Evolutionary conservation across 805 yeast species (phyloP).

Genomic region (Ogataea trehalophila): DNA sequence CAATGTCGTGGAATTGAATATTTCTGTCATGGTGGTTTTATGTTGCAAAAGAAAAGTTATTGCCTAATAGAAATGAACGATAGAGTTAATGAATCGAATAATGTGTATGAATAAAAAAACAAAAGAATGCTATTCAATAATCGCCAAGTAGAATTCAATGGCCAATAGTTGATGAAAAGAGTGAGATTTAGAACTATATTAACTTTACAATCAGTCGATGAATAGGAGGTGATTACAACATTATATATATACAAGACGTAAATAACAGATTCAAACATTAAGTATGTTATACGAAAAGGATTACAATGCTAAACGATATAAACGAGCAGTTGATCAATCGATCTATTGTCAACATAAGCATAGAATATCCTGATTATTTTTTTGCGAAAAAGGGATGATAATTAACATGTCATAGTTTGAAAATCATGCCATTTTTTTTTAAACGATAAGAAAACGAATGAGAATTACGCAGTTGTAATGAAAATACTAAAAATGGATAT

Average conservation of each 20-base stretch:
- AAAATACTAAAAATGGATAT: no score
- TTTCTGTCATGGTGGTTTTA: slow-evolving; percentile 24
- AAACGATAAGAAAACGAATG: no score
- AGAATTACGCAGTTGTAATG: no score
- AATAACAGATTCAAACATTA: background rate
- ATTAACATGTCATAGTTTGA: background rate
- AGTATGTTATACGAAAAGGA: background rate
- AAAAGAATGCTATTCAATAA: no score
- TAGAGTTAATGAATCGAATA: background rate
- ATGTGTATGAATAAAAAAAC: background rate
- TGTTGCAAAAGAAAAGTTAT: background rate
- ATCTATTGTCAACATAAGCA: background rate
- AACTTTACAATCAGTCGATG: no score
- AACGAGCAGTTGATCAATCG: background rate
- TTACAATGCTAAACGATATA: background rate
- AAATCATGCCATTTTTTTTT: no score
- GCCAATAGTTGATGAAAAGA: no score
- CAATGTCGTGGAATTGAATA: slow-evolving; percentile 29
- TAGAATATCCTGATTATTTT: no score
- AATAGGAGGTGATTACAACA: background rate
- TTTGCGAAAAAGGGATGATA: background rate
- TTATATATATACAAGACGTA: background rate
- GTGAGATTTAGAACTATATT: no score
- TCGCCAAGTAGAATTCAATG: no score
- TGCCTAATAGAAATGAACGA: background rate